Conservation (phyloP, 2,329 filamentous ascomycete species). For the Penicillium sp. region DNA sequence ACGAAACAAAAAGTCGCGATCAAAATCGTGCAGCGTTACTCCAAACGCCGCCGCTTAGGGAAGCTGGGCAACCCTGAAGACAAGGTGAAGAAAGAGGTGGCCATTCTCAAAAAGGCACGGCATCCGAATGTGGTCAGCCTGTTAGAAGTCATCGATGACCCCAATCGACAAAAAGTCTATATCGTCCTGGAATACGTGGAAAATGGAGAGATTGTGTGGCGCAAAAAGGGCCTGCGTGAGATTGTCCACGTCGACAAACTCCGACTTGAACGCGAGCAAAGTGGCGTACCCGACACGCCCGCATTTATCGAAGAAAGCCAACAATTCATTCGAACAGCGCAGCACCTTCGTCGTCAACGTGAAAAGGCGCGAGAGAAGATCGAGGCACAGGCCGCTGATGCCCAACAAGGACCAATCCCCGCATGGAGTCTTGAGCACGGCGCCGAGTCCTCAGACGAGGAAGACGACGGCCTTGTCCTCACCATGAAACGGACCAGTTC, state of each 20-base stretch:
- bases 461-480: slow-evolving; percentile 35
- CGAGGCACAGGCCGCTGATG: slow-evolving; percentile 52
- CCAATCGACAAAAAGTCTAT: slow-evolving; percentile 94
- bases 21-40: slow-evolving; percentile 96
- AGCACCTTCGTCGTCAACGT: slow-evolving; percentile 39
- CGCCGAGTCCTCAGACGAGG: slow-evolving; percentile 47
- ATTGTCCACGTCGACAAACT: slow-evolving; percentile 77
- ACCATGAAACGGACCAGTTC: slow-evolving; percentile 29
- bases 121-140: slow-evolving; percentile 96
- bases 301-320: slow-evolving; percentile 41
- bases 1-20: slow-evolving; percentile 81
- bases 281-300: slow-evolving; percentile 67
- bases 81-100: slow-evolving; percentile 89
- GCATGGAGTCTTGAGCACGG: slow-evolving; percentile 84
- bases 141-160: slow-evolving; percentile 95
- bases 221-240: slow-evolving; percentile 77
- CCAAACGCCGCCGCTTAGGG: slow-evolving; percentile 86
- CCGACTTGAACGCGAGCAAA: slow-evolving; percentile 66
- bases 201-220: slow-evolving; percentile 88
- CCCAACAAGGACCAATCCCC: slow-evolving; percentile 50
- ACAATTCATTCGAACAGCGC: slow-evolving; percentile 36
- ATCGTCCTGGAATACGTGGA: slow-evolving; percentile 95
- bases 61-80: slow-evolving; percentile 60
- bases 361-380: slow-evolving; percentile 56
- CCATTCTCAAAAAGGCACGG: slow-evolving; percentile 95